phyloP scores from a whole-genome alignment of 306 rosid genomes.

The Cucumis sativus region Cucumber_9930_V3 NC_026658.2:19494501-19495000 shows the following conservation, averaged over 20 bases:
- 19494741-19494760: neutral
- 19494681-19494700: slow-evolving; percentile 10
- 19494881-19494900: too few species aligned
- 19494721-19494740: neutral
- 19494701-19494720: neutral
- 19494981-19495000: too few species aligned
- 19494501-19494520: neutral
- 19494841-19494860: too few species aligned
- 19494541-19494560: neutral
- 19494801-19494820: too few species aligned
- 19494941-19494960: too few species aligned
- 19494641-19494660: slow-evolving; percentile 98
- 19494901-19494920: too few species aligned
- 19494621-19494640: slow-evolving; percentile 67
- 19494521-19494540: neutral
- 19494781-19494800: too few species aligned
- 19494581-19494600: neutral
- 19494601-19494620: slow-evolving; percentile 84
- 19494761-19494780: too few species aligned
- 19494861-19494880: too few species aligned
- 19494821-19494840: too few species aligned
- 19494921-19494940: too few species aligned
- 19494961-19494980: too few species aligned
- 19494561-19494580: neutral
- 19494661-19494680: slow-evolving; percentile 57